phyloP scores from a whole-genome alignment of 805 yeast genomes.

The Pichia cephalocereana region DNA sequence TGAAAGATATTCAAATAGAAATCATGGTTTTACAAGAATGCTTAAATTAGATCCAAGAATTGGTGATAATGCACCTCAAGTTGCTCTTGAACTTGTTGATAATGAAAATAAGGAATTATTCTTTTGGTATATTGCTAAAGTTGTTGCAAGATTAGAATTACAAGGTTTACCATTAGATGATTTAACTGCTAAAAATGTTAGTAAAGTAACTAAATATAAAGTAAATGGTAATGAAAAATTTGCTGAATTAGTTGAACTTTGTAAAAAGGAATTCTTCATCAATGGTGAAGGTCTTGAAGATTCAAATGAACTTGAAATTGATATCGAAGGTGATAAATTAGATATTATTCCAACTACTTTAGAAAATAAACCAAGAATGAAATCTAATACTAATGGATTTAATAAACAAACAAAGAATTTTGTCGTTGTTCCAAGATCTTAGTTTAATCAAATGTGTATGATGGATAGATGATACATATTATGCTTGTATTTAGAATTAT shows the following conservation, averaged over 20 bases:
- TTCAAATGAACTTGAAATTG: too few species aligned
- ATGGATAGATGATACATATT: too few species aligned
- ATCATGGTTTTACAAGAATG: constrained; percentile 81
- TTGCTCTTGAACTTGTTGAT: constrained; percentile 80
- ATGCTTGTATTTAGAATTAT: too few species aligned
- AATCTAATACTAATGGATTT: constrained; percentile 21
- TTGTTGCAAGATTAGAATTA: constrained; percentile 69
- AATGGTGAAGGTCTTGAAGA: constrained; percentile 14
- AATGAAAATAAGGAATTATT: constrained; percentile 48
- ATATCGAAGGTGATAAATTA: not conserved
- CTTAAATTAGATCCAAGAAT: constrained; percentile 75
- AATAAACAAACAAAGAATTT: constrained; percentile 22
- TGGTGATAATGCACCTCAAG: constrained; percentile 87
- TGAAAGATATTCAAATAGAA: constrained; percentile 51
- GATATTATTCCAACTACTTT: not conserved
- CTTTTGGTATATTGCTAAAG: constrained; percentile 69
- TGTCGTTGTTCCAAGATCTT: constrained; percentile 25
- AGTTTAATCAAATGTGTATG: not conserved
- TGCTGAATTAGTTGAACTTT: constrained; percentile 49
- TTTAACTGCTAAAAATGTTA: constrained; percentile 48
- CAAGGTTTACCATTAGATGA: constrained; percentile 46
- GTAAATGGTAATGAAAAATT: constrained; percentile 46
- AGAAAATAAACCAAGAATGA: constrained; percentile 22
- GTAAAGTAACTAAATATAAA: constrained; percentile 37
- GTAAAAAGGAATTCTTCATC: constrained; percentile 38